Base-by-base conservation (phyloP, 1,139 yeast genomes). In the Pichia sp. region DNA sequence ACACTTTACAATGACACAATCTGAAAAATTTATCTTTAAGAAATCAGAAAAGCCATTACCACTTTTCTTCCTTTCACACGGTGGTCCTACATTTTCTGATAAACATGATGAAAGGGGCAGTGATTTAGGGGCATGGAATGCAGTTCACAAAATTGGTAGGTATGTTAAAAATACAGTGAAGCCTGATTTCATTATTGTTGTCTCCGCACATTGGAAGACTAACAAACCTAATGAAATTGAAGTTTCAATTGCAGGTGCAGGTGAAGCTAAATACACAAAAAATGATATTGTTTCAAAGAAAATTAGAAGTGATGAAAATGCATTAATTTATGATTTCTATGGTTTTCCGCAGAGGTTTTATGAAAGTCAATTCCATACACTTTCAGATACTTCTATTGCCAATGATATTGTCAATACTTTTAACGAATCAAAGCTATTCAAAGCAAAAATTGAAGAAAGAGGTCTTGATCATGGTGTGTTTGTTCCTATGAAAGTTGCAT, bases 401-500 rank as follows among this genome's bases (percentile, higher is more conserved):
- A 53, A 68, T 20, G 67, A 70, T 48, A 66, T 85, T 20, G 69
- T 70, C 36, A 58, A 66, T 1, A 64, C 72, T 12, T 66, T 85
- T 36, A 56, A 58, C n/a, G 54, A 60, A 4, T 55, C 63, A 13
- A 82, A 82, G 0, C 52, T 49, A 50, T 69, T 84, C 43, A 57
- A 68, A 2, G 66, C 80, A 1, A 65, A 66, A 30, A 55, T 78
- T 20, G 61, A 67, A 1, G 67, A 72, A 20, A 69, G 94, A 48
- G 94, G 94, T 5, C 63, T 85, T 23, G 95, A 85, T 61, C 95
- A 85, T 64, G 95, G 95, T 1, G 83, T 75, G 3, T 85, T 92
- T 89, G 88, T 82, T 1, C 90, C 94, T 0, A 72, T 82, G 50
- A 80, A 82, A 58, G 84, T 82, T 25, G 88, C 87, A 3, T 83